Evolutionary conservation across 768 basidiomycete species (phyloP), one percentile per base, ranked within the genome.

Genomic region (Mycena haematopus): DNA sequence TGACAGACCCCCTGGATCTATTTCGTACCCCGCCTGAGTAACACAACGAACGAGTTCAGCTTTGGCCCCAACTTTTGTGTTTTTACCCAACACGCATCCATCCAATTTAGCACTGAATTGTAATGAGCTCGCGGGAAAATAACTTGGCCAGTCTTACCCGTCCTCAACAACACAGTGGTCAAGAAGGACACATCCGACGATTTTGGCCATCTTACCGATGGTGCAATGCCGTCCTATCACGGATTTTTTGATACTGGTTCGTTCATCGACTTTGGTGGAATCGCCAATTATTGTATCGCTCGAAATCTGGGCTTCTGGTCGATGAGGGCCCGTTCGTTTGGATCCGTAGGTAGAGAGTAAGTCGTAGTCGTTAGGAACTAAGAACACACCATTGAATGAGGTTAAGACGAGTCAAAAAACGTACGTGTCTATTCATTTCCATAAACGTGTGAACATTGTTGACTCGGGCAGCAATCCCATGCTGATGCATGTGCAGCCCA

Each of bases 111-210:
- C 90, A 2, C 92, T 93, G 64, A 38, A 47, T 38, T 47, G 42
- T 21, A 3, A 66, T 60, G 49, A 59, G 33, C 8, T n/a, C 50
- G 25, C 31, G 46, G 27, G 14, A 29, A n/a, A 24, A 31, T 9
- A 22, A 54, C 38, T 56, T 19, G 21, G 6, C 19, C 8, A 56
- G 7, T 71, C 86, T 70, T 65, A 94, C 95, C 94, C 93, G 60
- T 96, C 94, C 45, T 85, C 91, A 14, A 98, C 78, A 5, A 92
- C 83, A 68, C 95, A 96, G 69, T 96, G 95, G 71, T 97, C 96
- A 66, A 95, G 81, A 24, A 98, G 73, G 8, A 96, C 84, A 67
- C 91, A 95, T 13, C 92, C 91, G 2, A 80, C 81, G 50, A 98
- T 86, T 74, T 87, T 92, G n/a, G 84, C 90, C 81, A 89, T 89